Evolutionary conservation across 2,329 filamentous ascomycete genomes (phyloP), one percentile per base, ranked within the genome.

Genomic region (Pyricularia pennisetigena): DNA sequence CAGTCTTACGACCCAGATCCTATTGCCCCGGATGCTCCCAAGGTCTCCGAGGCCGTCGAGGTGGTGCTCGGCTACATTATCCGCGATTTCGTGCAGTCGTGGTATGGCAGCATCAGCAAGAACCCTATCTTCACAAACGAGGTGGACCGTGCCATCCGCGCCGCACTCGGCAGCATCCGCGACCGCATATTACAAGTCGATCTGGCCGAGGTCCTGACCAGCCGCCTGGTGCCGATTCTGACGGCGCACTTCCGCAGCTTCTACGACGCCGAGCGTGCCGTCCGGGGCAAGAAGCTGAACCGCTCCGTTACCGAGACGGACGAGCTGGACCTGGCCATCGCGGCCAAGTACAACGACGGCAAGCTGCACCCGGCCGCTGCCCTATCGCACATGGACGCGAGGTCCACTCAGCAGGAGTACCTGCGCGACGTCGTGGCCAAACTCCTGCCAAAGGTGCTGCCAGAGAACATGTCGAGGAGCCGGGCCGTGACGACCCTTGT

Each of bases 251-350:
- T 99, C 73, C 91, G 87, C 72, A 92, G 97, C 72, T 97, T 97
- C 73, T 92, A 94, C 77, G 89, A 95, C 71, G 95, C 95, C 0
- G 95, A 99, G 80, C 87, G 90, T 69, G 86, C 88, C 9, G 92
- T 99, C 12, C 87, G 94, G 68, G 96, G 96, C 14, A 91, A 89
- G 76, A 92, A 97, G 78, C 82, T 98, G 68, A 95, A 93, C 73
- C 88, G 92, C 67, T 93, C 90, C 71, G 89, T 99, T 68, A 98
- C 96, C 2, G 95, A 99, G 79, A 97, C 94, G 0, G 94, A 97
- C 75, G 95, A 99, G 83, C 82, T 99, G 73, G 94, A 98, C 77
- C 83, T 97, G 72, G 95, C 95, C 1, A 97, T 99, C 78, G 95
- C 95, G n/a, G 90, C 87, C 59, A 97, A 97, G 78, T 99, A 95